These are phyloP conservation scores for Isatis tinctoria DNA, from an alignment of 345 rosid genomes.

Conservation along the genomic window DNA sequence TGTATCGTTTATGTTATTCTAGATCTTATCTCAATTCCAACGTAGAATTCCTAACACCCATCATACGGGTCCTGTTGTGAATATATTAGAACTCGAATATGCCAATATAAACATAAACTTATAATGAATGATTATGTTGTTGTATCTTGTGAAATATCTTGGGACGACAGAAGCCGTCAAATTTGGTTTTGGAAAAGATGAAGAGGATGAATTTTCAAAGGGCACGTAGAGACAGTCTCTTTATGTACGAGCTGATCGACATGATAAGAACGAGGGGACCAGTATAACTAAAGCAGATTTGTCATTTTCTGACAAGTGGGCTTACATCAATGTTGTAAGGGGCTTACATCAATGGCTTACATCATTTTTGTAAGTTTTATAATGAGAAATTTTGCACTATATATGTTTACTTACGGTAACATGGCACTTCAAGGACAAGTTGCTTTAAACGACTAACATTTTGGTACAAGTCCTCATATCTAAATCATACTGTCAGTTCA, in stretches of 20 bases:
- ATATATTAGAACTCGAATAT: neutral
- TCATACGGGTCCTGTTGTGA: neutral
- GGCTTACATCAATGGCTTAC: neutral
- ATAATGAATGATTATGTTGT: neutral
- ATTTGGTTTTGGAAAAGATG: slow-evolving; percentile 8
- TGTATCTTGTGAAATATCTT: neutral
- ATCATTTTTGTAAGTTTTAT: neutral
- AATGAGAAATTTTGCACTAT: neutral
- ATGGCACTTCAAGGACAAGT: neutral
- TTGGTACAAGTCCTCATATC: neutral
- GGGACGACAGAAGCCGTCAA: neutral
- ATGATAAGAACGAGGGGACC: slow-evolving; percentile 5
- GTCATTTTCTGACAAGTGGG: slow-evolving; percentile 13
- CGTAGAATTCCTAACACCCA: neutral
- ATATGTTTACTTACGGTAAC: neutral
- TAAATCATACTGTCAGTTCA: neutral
- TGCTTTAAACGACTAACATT: neutral
- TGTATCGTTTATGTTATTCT: neutral
- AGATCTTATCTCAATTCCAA: neutral
- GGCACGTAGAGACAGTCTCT: slow-evolving; percentile 2
- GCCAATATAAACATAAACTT: neutral
- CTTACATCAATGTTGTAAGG: neutral
- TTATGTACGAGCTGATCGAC: slow-evolving; percentile 12
- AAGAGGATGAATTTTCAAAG: neutral
- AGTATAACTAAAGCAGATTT: slow-evolving; percentile 13